Evolutionary conservation across 768 basidiomycete genomes (phyloP), one percentile per base, ranked within the genome.

Genomic region (Leccinum longicurvipes): DNA sequence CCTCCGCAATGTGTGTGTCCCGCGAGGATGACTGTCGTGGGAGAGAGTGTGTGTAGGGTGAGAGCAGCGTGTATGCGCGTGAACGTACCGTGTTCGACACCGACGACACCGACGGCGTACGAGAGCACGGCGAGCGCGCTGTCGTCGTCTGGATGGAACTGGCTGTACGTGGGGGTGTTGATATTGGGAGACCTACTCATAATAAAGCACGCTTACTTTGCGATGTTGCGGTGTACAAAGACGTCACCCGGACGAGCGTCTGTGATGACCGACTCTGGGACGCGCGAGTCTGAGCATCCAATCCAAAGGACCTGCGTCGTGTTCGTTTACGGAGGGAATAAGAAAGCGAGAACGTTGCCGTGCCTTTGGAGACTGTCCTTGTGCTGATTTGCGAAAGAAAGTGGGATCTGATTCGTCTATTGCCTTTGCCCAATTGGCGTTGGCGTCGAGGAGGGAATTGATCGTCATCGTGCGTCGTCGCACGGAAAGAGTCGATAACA

Each of bases 1-100:
- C 93, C 93, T 53, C 91, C 93, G 67, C 93, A 96, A 53, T 83
- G 76, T 11, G 86, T 84, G 68, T 96, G 93, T 17, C 93, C 93
- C 24, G 87, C 89, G 63, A 95, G 74, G 58, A 91, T 75, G 57
- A 95, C 90, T 92, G 63, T 21, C 1, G 21, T n/a, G 8, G 12
- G 15, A 6, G n/a, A n/a, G n/a, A n/a, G n/a, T n/a, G n/a, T n/a
- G n/a, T n/a, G n/a, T 23, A 49, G 42, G 55, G 31, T 39, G 1
- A 17, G 5, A 15, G 34, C 10, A 9, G 6, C 28, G n/a, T 31
- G 12, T n/a, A 31, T n/a, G 28, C 25, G 47, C 7, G 24, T 2
- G 47, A 32, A 56, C 77, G 69, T 69, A 91, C 91, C 82, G 77
- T 94, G 88, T 73, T 86, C 76, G 23, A 92, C 85, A 54, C 86